Conservation (phyloP, 1,284 basidiomycete species). For the Schizophyllum commune region DNA sequence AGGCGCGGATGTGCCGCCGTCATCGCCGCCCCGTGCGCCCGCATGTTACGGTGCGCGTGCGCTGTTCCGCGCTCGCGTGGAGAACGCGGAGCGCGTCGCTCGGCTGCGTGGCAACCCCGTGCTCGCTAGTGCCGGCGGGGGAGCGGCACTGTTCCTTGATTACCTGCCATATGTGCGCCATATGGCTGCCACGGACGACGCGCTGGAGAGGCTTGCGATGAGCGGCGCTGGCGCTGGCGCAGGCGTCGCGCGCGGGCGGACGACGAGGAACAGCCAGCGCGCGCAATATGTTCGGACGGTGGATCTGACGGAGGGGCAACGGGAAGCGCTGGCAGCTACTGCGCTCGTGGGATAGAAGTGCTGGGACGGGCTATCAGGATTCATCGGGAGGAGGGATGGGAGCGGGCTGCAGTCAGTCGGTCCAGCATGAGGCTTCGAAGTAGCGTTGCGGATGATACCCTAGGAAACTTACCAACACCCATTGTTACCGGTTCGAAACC, state of each 20-base stretch:
- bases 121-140: background rate
- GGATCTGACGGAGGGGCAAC: conserved; percentile 28
- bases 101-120: background rate
- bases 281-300: conserved; percentile 35
- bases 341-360: conserved; percentile 16
- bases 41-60: conserved; percentile 4
- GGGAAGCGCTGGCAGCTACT: conserved; percentile 23
- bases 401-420: background rate
- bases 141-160: conserved; percentile 46
- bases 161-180: conserved; percentile 63
- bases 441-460: no score
- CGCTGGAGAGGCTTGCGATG: conserved; percentile 22
- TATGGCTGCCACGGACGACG: conserved; percentile 69
- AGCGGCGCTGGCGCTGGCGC: conserved; percentile 14
- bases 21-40: background rate
- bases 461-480: no score
- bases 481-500: no score
- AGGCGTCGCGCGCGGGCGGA: conserved; percentile 27
- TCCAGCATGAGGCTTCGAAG: background rate
- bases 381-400: background rate
- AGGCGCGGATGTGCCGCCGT: background rate
- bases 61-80: conserved; percentile 33
- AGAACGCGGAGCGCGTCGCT: conserved; percentile 16
- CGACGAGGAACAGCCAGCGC: conserved; percentile 48
- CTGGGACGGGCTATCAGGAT: background rate